phyloP scores from a whole-genome alignment of 179 eudicot genomes.

The Beta macrorhiza region DNA sequence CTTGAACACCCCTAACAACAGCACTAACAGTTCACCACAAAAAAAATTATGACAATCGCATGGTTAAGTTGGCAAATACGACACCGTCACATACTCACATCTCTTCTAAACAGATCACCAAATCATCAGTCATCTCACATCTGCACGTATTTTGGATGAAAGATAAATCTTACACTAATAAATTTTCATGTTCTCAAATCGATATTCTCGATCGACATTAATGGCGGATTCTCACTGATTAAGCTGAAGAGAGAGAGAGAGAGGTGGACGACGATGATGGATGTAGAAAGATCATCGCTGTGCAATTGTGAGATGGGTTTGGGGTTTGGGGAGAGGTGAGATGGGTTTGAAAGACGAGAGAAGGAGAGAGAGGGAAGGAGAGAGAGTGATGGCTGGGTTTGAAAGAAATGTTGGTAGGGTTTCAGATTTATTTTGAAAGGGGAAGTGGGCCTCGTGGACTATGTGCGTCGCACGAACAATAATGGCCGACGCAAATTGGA shows the following conservation, averaged over 20 bases:
- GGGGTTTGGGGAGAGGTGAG: no score
- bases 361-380: no score
- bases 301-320: slow-evolving; percentile 64
- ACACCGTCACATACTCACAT: neutral
- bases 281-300: slow-evolving; percentile 93
- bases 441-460: no score
- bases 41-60: neutral
- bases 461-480: no score
- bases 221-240: slow-evolving; percentile 24
- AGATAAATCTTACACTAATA: neutral
- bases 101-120: neutral
- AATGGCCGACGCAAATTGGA: no score
- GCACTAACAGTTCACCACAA: no score
- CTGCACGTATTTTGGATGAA: neutral
- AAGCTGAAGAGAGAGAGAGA: neutral
- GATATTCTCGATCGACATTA: neutral
- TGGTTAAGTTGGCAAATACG: neutral
- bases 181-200: slow-evolving; percentile 3
- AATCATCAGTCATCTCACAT: neutral
- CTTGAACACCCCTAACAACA: no score
- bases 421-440: no score
- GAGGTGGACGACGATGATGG: slow-evolving; percentile 41
- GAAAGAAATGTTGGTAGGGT: no score
- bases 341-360: no score
- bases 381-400: no score